Evolutionary conservation across 2,329 filamentous ascomycete genomes (phyloP), one percentile per base, ranked within the genome.

Genomic region (Nigrograna mackinnonii): DNA sequence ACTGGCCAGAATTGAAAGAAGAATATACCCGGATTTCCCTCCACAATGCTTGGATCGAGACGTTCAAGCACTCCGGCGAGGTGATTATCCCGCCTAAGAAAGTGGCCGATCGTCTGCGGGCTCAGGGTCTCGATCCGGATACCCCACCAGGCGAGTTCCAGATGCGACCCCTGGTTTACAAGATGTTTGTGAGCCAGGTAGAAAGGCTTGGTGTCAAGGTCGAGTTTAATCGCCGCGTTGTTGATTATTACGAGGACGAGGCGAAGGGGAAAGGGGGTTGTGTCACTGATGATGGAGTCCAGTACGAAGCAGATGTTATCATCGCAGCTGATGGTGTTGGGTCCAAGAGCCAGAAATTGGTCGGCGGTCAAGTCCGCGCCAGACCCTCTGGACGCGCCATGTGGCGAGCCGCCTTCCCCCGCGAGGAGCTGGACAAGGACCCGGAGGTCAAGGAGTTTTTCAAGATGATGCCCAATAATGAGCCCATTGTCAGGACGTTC

Each of bases 141-240:
- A 79, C 74, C 1, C 76, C 77, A 1, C 77, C 77, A 3, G 77
- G 77, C 11, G 73, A 74, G 13, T 80, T 80, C 57, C 78, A 80
- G 55, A 79, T 81, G 74, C 73, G 77, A 12, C 78, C 77, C 4
- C 69, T 79, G 3, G 72, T 80, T 13, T 80, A 80, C 62, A 71
- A 73, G 55, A 80, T 80, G 76, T 78, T 79, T 46, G 69, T 79
- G 12, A 67, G 63, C 41, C 72, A 77, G 39, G 72, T 79, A 18
- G 67, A 76, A 52, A 70, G 66, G 42, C 63, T 73, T 2, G 71
- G 70, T 18, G 65, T 75, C 9, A 62, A 65, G 12, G 64, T 75
- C 22, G 64, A 73, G 39, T 75, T 72, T 59, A 67, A 69, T 35
- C 55, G 58, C 31, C 62, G 60, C 22, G 68, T 76, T 14, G 62